Conservation (phyloP, 2,329 filamentous ascomycete species). For the Cercospora brassicicola region DNA sequence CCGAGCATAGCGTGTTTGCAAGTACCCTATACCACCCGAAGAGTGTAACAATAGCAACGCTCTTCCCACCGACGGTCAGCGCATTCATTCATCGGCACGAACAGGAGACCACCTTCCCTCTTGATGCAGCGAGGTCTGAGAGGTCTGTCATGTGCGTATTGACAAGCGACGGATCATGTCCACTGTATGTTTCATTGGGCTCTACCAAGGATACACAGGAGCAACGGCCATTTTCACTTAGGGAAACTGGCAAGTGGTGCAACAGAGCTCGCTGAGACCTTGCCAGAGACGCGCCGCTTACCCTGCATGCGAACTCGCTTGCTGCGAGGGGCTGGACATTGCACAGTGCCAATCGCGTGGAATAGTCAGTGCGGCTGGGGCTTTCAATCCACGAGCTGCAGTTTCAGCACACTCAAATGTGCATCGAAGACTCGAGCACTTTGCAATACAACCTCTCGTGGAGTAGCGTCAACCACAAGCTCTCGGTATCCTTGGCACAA, state of each 20-base stretch:
- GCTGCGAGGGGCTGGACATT: neutral
- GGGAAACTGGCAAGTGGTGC: neutral
- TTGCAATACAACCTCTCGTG: neutral
- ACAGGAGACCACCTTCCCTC: neutral
- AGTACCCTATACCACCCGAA: neutral
- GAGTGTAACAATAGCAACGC: neutral
- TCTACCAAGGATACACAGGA: neutral
- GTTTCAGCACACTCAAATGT: neutral
- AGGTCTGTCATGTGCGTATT: neutral
- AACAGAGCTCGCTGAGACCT: neutral
- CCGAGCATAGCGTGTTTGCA: neutral
- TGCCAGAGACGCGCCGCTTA: neutral
- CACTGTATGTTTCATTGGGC: neutral
- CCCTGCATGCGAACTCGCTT: neutral
- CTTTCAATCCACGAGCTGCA: neutral
- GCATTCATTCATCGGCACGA: neutral
- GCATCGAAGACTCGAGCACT: neutral
- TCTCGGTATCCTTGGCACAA: slow-evolving; percentile 21
- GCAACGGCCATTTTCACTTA: neutral
- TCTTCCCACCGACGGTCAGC: neutral
- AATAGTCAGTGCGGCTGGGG: neutral
- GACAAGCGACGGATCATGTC: neutral
- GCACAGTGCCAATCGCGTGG: neutral
- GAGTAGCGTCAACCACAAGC: neutral
- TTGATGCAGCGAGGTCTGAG: neutral